Evolutionary conservation across 306 rosid genomes (phyloP), one percentile per base, ranked within the genome.

Genomic region (Malus domestica): DNA sequence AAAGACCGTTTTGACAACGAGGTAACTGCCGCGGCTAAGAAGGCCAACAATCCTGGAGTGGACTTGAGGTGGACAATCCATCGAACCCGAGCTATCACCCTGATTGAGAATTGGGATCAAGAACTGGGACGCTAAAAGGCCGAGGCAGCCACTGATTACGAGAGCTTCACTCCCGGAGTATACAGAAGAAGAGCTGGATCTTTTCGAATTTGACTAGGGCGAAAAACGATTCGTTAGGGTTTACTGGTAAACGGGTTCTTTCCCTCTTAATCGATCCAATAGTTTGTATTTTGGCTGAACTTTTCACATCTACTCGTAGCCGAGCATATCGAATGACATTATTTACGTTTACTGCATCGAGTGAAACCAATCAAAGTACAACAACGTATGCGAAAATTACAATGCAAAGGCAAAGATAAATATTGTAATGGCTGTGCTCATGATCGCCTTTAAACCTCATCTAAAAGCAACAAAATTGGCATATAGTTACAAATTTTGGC

Each of bases 121-220:
- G n/a, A n/a, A n/a, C n/a, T n/a, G n/a, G n/a, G n/a, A n/a, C n/a
- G 65, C 62, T 46, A 81, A 79, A 76, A 73, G 52, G 25, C 74
- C 64, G 74, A 42, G 20, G 55, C 79, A 79, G 71, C 61, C 73
- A 38, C 67, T 19, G 68, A 82, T 80, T 81, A 64, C 78, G 35
- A 76, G 18, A 67, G 55, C 79, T 58, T 77, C 87, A 27, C 75
- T 86, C 68, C 95, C 90, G 1, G 84, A 84, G 55, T 92, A 96
- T 94, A 95, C 98, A 38, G 96, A 92, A 54, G 98, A 95, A 79
- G 92, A 94, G 83, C 87, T 92, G 74, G 90, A 95, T 77, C 92
- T 89, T 67, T 84, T 85, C 30, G 89, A 77, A 15, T 14, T 46
- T 46, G 19, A 46, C 16, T 46, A 46, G 16, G 54, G 7, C 54